Evolutionary conservation across 495 filamentous ascomycete species (phyloP).

Genomic region (Entonaema liquescens): DNA sequence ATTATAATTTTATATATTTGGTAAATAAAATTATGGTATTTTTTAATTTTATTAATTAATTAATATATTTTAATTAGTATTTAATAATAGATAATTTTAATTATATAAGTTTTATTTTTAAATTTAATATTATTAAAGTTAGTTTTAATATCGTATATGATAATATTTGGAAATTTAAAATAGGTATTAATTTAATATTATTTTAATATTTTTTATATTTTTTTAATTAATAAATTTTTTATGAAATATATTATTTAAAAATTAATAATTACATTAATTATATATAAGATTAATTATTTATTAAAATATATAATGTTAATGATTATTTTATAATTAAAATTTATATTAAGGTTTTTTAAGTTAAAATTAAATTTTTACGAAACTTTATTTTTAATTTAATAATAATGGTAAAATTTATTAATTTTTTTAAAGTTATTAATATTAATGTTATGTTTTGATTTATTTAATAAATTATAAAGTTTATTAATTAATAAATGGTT

Average conservation of each 20-base stretch:
- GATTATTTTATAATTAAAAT: conserved; percentile 3
- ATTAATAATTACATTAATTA: not conserved
- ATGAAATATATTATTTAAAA: not conserved
- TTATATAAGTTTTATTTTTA: not conserved
- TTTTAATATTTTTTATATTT: not conserved
- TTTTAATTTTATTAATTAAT: too few relatives aligned
- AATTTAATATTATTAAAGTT: not conserved
- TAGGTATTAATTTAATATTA: conserved; percentile 1
- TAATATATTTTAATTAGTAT: too few relatives aligned
- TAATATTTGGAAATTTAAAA: not conserved
- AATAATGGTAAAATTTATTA: not conserved
- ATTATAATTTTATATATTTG: not conserved
- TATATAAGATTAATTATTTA: not conserved
- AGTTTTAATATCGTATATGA: not conserved
- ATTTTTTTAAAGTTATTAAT: not conserved
- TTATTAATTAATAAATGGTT: not conserved
- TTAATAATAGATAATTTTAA: not conserved
- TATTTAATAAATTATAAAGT: not conserved
- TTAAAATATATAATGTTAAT: not conserved
- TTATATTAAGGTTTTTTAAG: not conserved
- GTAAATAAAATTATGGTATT: not conserved
- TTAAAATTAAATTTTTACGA: not conserved
- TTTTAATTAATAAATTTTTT: not conserved
- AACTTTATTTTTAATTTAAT: not conserved
- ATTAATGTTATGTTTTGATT: not conserved